These are phyloP conservation scores for Malus orientalis DNA, from an alignment of 306 rosid species.

Conservation along the genomic window DNA sequence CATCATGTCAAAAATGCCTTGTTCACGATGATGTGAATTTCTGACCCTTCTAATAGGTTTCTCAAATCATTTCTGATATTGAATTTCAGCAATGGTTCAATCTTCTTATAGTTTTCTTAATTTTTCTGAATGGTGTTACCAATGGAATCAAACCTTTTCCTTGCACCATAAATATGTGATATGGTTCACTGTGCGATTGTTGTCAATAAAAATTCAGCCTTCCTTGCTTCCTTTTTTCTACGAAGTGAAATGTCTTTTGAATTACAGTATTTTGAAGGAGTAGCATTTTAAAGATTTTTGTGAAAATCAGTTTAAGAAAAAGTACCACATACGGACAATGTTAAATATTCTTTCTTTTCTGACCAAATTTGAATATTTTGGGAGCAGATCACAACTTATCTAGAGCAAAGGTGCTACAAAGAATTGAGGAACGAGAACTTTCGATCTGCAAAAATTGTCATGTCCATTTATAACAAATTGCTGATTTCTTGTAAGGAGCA, in stretches of 20 bases:
- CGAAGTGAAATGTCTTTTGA: background rate
- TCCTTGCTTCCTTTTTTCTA: background rate
- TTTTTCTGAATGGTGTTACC: background rate
- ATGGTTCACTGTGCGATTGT: background rate
- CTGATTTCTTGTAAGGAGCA: constrained; percentile 78
- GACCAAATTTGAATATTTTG: constrained; percentile 22
- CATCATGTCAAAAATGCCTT: too few relatives aligned
- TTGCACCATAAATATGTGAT: background rate
- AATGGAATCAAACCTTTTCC: background rate
- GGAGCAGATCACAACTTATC: constrained; percentile 65
- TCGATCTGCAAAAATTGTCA: constrained; percentile 59
- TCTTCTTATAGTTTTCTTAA: background rate
- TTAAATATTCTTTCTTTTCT: background rate
- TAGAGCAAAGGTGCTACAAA: constrained; percentile 93
- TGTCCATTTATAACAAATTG: constrained; percentile 80
- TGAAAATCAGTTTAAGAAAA: background rate
- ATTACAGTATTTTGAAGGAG: background rate
- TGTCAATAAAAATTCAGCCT: background rate
- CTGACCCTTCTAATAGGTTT: background rate
- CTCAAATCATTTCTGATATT: background rate
- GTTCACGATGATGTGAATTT: background rate
- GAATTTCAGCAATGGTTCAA: background rate
- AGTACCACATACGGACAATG: background rate
- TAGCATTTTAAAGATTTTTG: background rate
- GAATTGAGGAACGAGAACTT: constrained; percentile 78